Conservation (phyloP, 1,139 yeast species). For the Suhomyces coccinellae region DNA sequence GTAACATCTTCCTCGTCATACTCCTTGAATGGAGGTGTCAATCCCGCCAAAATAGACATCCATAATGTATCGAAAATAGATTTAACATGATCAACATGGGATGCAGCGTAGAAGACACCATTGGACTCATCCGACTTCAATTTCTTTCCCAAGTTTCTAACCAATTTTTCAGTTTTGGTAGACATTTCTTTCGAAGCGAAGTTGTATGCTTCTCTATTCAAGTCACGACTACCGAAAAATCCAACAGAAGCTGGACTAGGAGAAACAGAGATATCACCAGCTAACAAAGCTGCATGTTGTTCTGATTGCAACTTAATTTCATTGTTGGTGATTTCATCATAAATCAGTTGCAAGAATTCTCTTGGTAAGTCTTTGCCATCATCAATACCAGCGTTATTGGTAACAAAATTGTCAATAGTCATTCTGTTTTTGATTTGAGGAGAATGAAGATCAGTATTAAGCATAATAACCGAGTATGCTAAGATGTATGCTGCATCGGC, state of each 20-base stretch:
- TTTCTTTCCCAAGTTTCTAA: slow-evolving; percentile 63
- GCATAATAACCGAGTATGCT: slow-evolving; percentile 88
- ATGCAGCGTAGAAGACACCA: slow-evolving; percentile 49
- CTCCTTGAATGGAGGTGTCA: slow-evolving; percentile 91
- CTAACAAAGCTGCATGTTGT: slow-evolving; percentile 86
- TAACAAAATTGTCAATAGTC: slow-evolving; percentile 83
- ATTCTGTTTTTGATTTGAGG: slow-evolving; percentile 81
- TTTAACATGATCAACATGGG: slow-evolving; percentile 85
- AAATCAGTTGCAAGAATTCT: slow-evolving; percentile 67
- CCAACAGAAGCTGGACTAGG: slow-evolving; percentile 48
- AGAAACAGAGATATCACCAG: slow-evolving; percentile 53
- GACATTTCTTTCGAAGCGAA: slow-evolving; percentile 93
- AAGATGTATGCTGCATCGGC: slow-evolving; percentile 94
- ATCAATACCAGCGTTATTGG: slow-evolving; percentile 90
- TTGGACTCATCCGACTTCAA: slow-evolving; percentile 33
- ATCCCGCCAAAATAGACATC: slow-evolving; percentile 95
- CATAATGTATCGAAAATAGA: slow-evolving; percentile 93
- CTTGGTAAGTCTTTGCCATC: slow-evolving; percentile 84
- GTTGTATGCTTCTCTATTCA: slow-evolving; percentile 81
- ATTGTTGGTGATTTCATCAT: slow-evolving; percentile 70
- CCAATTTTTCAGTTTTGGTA: slow-evolving; percentile 81
- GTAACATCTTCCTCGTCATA: slow-evolving; percentile 77
- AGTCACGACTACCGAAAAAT: slow-evolving; percentile 73
- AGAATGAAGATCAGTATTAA: slow-evolving; percentile 93
- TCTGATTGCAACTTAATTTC: slow-evolving; percentile 92